These are phyloP conservation scores for Jaminaea rosea DNA, from an alignment of 1,284 basidiomycete genomes.

Conservation along the genomic window DNA sequence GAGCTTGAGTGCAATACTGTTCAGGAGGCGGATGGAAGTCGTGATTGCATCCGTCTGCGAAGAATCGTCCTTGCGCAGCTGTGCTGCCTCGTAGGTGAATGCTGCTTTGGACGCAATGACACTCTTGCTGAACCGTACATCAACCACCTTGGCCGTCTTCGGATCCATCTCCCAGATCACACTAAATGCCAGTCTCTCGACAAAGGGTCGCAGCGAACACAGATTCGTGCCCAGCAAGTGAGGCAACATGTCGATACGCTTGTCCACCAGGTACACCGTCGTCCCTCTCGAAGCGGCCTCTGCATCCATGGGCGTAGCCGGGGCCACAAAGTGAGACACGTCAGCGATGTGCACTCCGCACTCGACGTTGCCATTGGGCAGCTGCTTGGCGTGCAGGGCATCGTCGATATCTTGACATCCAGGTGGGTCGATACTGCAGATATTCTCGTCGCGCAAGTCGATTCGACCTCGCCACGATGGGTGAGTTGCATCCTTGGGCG, in stretches of 20 bases:
- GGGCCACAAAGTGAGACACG: slow-evolving; percentile 88
- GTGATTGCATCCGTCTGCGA: slow-evolving; percentile 74
- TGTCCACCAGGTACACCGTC: slow-evolving; percentile 96
- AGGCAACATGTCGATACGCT: slow-evolving; percentile 97
- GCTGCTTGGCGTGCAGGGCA: slow-evolving; percentile 79
- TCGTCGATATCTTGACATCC: slow-evolving; percentile 99
- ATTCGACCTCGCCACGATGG: slow-evolving; percentile 74
- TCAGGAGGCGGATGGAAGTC: slow-evolving; percentile 77
- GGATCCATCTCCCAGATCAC: slow-evolving; percentile 73
- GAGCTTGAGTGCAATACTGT: slow-evolving; percentile 75
- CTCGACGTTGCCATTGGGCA: slow-evolving; percentile 92
- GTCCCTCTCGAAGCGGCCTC: slow-evolving; percentile 93
- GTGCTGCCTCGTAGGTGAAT: slow-evolving; percentile 95
- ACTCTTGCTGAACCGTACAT: slow-evolving; percentile 85
- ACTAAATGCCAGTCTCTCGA: slow-evolving; percentile 91
- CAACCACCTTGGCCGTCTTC: slow-evolving; percentile 68
- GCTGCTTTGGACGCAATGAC: slow-evolving; percentile 94
- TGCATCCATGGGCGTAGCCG: slow-evolving; percentile 91
- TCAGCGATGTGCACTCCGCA: slow-evolving; percentile 99
- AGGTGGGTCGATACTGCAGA: slow-evolving; percentile 96
- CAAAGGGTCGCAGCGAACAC: slow-evolving; percentile 83
- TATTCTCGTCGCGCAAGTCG: slow-evolving; percentile 74
- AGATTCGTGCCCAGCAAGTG: slow-evolving; percentile 88
- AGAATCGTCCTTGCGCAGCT: slow-evolving; percentile 81
- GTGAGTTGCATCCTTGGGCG: slow-evolving; percentile 57